phyloP scores from a whole-genome alignment of 2,329 filamentous ascomycete genomes.

The Fusarium annulatum region DNA sequence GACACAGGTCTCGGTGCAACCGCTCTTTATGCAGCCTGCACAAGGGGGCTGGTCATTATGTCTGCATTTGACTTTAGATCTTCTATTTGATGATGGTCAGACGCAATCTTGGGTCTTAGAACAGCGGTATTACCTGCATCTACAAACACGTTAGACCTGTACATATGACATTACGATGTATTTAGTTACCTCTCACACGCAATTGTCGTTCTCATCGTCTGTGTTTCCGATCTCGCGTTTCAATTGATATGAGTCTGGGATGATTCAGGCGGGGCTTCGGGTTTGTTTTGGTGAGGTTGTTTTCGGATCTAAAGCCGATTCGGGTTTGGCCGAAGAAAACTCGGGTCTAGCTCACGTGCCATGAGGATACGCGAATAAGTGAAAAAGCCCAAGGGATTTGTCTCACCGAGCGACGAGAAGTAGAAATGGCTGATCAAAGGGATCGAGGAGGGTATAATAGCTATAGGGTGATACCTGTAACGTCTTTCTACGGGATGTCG shows the following conservation, averaged over 20 bases:
- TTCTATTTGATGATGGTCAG: constrained; percentile 17
- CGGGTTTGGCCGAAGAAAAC: constrained; percentile 14
- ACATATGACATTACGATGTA: rapidly evolving
- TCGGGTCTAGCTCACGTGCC: constrained; percentile 4
- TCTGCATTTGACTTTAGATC: constrained; percentile 43
- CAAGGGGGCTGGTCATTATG: constrained; percentile 41
- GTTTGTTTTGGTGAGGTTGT: background rate
- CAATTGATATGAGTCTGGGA: background rate
- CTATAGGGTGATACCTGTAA: too few species aligned
- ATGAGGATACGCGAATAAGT: background rate
- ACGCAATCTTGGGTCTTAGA: background rate
- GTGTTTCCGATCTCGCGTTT: constrained; percentile 4
- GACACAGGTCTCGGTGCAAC: constrained; percentile 18
- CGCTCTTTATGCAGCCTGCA: constrained; percentile 38
- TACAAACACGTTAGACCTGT: background rate
- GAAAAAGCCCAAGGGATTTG: too few species aligned
- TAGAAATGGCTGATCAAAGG: too few species aligned
- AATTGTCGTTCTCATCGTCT: constrained; percentile 39
- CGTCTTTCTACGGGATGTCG: too few species aligned
- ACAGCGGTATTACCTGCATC: constrained; percentile 36
- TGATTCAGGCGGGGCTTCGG: constrained; percentile 22
- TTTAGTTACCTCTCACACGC: constrained; percentile 40
- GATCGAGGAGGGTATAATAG: too few species aligned
- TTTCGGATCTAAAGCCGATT: constrained; percentile 18
- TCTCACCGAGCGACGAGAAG: too few species aligned